Evolutionary conservation across 352 stramenopile species (phyloP).

Genomic region (Thalassiosira livingstoniorum): DNA sequence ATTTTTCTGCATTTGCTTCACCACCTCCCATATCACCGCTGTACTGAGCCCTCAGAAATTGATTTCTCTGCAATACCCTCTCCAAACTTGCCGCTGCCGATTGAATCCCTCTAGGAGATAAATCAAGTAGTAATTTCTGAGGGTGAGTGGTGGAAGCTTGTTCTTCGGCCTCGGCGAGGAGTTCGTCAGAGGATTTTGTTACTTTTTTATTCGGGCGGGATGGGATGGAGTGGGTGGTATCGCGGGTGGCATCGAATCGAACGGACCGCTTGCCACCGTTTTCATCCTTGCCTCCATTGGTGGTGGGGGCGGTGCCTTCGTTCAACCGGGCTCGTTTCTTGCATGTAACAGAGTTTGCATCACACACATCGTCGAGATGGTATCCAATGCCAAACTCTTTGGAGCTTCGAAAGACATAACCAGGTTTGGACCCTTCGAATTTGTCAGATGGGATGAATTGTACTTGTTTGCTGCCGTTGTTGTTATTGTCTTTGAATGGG

Average conservation of each 20-base stretch:
- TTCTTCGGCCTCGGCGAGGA: conserved; percentile 49
- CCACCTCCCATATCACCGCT: too few species aligned
- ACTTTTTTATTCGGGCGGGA: not conserved
- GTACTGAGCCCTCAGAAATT: conserved; percentile 53
- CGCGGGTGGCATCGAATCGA: conserved; percentile 30
- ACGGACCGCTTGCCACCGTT: conserved; percentile 1
- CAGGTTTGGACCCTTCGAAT: conserved; percentile 61
- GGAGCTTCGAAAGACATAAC: conserved; percentile 74
- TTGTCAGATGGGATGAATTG: conserved; percentile 62
- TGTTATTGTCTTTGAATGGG: not conserved
- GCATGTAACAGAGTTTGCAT: not conserved
- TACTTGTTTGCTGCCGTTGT: not conserved
- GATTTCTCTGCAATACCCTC: conserved; percentile 63
- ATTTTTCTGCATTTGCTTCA: conserved; percentile 69
- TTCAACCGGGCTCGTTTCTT: conserved; percentile 29
- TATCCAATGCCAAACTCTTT: conserved; percentile 70
- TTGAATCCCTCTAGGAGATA: conserved; percentile 56
- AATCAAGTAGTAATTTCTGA: conserved; percentile 45
- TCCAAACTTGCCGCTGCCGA: conserved; percentile 46
- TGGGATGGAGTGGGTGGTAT: conserved; percentile 43
- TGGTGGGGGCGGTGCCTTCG: not conserved
- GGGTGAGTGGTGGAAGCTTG: not conserved
- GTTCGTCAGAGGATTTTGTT: conserved; percentile 12
- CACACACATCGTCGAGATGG: conserved; percentile 73
- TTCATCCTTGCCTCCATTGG: not conserved